Evolutionary conservation across 495 filamentous ascomycete genomes (phyloP).

Genomic region (Talaromyces thailandensis): DNA sequence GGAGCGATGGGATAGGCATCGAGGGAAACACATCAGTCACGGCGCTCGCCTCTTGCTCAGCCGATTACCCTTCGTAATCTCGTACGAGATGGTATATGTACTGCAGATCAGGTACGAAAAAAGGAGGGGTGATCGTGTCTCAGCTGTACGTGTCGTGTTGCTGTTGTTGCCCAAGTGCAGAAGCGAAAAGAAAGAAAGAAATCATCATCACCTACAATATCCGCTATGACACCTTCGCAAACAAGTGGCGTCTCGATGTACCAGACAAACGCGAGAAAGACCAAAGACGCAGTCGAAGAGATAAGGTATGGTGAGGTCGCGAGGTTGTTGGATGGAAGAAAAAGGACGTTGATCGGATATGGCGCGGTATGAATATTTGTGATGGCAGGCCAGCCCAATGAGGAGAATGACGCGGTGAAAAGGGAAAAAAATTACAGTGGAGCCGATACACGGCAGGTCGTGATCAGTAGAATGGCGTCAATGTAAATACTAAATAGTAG

Average conservation of each 20-base stretch:
- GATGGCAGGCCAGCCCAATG: slow-evolving; percentile 3
- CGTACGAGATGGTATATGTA: not conserved
- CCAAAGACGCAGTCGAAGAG: not conserved
- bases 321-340: not conserved
- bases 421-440: not conserved
- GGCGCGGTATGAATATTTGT: not conserved
- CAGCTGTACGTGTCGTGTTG: not conserved
- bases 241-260: not conserved
- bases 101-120: not conserved
- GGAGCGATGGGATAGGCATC: not conserved
- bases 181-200: not conserved
- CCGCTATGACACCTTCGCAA: not conserved
- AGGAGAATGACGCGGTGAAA: slow-evolving; percentile 3
- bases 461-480: not conserved
- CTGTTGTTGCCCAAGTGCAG: not conserved
- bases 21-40: not conserved
- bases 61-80: not conserved
- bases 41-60: not conserved
- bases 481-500: not conserved
- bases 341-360: not conserved
- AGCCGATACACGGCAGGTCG: not conserved
- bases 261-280: not conserved
- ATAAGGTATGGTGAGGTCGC: not conserved
- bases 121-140: not conserved
- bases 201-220: not conserved